These are phyloP conservation scores for Boletus edulis DNA, from an alignment of 768 basidiomycete species.

Conservation along the genomic window DNA sequence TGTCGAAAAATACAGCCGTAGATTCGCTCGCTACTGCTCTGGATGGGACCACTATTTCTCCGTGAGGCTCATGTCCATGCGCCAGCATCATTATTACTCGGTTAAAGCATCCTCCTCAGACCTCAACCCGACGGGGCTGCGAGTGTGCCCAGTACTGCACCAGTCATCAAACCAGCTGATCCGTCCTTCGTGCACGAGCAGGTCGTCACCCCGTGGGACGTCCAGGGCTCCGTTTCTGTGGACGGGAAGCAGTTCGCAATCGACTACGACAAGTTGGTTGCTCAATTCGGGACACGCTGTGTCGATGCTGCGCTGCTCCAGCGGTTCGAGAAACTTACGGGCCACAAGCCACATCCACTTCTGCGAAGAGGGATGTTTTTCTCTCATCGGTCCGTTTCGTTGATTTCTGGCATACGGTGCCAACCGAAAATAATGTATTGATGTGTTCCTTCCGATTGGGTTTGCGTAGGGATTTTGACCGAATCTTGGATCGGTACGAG, in stretches of 20 bases:
- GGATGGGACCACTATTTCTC: conserved; percentile 24
- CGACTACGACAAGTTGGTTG: conserved; percentile 94
- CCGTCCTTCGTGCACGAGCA: conserved; percentile 49
- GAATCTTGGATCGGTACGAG: conserved; percentile 93
- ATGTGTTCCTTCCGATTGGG: background rate
- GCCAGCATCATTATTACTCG: background rate
- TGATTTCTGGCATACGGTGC: background rate
- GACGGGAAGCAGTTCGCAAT: conserved; percentile 93
- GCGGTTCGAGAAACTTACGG: conserved; percentile 90
- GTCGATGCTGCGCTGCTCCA: conserved; percentile 75
- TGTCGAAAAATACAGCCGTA: conserved; percentile 25
- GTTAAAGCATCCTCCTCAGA: conserved; percentile 7
- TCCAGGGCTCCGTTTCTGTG: conserved; percentile 82
- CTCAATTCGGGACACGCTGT: conserved; percentile 88
- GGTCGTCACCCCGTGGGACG: conserved; percentile 96
- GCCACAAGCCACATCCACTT: conserved; percentile 82
- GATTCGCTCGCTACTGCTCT: conserved; percentile 29
- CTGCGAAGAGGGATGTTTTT: conserved; percentile 94
- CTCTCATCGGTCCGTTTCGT: conserved; percentile 78
- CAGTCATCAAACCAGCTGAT: conserved; percentile 30
- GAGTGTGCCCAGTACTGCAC: conserved; percentile 19
- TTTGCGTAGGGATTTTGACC: conserved; percentile 76
- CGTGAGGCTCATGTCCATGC: conserved; percentile 25
- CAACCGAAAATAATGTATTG: background rate
- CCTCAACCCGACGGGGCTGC: conserved; percentile 10